These are phyloP conservation scores for Cubamyces sp. DNA, from an alignment of 768 basidiomycete species.

Conservation along the genomic window DNA sequence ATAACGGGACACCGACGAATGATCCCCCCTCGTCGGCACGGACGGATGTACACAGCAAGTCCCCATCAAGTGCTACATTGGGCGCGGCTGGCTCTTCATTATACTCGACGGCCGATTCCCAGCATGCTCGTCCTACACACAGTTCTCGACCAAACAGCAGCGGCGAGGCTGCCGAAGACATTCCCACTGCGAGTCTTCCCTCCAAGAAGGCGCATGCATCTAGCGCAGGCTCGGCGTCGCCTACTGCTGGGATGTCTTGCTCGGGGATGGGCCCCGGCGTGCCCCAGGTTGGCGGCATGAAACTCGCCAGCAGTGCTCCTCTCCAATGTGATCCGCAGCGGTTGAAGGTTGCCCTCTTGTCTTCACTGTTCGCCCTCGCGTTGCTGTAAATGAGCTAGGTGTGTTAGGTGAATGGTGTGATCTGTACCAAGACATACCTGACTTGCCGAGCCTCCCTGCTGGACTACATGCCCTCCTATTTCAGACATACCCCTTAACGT, in stretches of 20 bases:
- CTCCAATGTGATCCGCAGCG: not conserved
- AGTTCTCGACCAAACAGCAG: not conserved
- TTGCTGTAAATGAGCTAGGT: not conserved
- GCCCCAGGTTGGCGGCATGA: conserved; percentile 7
- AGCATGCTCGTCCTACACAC: not conserved
- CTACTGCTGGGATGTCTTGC: conserved; percentile 1
- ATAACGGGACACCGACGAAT: not conserved
- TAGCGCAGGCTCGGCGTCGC: not conserved
- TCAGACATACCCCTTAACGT: conserved; percentile 24
- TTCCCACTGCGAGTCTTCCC: conserved; percentile 24
- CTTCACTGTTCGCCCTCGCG: conserved; percentile 8
- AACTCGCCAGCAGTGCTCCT: conserved; percentile 14
- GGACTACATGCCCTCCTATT: not conserved
- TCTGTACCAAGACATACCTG: too few relatives aligned
- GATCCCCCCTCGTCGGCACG: not conserved
- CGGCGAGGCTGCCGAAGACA: not conserved
- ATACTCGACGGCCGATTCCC: not conserved
- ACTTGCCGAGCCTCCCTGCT: not conserved
- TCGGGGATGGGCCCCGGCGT: conserved; percentile 13
- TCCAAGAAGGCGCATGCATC: conserved; percentile 6
- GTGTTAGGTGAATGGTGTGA: too few relatives aligned
- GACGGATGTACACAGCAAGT: not conserved
- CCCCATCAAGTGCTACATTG: not conserved
- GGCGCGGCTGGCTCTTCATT: not conserved
- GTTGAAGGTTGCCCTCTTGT: not conserved